Evolutionary conservation across 2,329 filamentous ascomycete species (phyloP), one percentile per base, ranked within the genome.

Genomic region (Trichoderma cornu-damae): DNA sequence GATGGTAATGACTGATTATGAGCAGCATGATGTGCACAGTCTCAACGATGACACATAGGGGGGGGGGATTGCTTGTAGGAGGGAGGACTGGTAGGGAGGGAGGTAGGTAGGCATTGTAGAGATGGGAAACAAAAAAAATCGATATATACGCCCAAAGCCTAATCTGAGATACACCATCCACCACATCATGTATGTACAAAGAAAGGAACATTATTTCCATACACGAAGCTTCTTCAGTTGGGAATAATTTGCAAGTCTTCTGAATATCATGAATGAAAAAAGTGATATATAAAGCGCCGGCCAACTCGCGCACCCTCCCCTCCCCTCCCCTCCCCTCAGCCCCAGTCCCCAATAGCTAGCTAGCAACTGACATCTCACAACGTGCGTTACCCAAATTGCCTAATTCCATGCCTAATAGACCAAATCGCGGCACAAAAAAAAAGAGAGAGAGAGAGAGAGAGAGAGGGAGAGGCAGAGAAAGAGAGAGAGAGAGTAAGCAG

Each of bases 341-440:
- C 37, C 26, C 40, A 18, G 14, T 48, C 22, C 11, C 44, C 24
- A 30, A 57, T 11, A n/a, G 16, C 18, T 6, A 28, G 20, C 12
- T 18, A 42, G 32, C 30, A 32, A 28, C 40, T 7, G 11, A 43
- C 30, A 28, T 28, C n/a, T n/a, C 30, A 4, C 30, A 34, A 35
- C 43, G 18, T 14, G 40, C 30, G 61, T 57, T 62, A 62, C 58
- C 60, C 60, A 61, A 62, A 49, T 57, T n/a, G 44, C 44, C 46
- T 11, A 42, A 54, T n/a, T 38, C 44, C 51, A 24, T 32, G 52
- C 57, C 43, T 7, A 34, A 22, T 35, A 50, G 20, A 38, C 56
- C 46, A 53, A 57, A n/a, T 49, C 22, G 24, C 28, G 50, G 52
- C 24, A 44, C 16, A 44, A 58, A 58, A 34, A 54, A 51, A 38